Evolutionary conservation across 306 rosid genomes (phyloP), one percentile per base, ranked within the genome.

Genomic region (Geum urbanum): DNA sequence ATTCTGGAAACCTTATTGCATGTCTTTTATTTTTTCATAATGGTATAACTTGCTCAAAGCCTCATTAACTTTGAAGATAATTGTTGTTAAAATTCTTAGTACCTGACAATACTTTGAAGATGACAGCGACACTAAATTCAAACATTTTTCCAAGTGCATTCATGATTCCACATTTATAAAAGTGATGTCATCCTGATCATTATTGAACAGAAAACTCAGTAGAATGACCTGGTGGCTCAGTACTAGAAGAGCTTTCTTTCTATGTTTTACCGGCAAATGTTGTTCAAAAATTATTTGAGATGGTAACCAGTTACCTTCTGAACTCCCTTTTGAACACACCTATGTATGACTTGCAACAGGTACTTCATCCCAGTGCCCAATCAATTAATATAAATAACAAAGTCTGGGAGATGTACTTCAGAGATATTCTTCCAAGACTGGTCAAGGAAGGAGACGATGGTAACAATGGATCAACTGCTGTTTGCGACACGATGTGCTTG

Each of bases 381-480:
- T 74, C 87, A 32, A 89, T 95, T 5, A 95, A 95, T 74, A 89
- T 91, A 80, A 91, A 95, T 65, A 77, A 24, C 19, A 79, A 82
- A 77, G 92, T 95, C 49, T 95, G 99, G 99, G 76, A 80, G 54
- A 56, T 89, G 82, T 95, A 95, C 81, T 95, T 95, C 77, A 84
- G 80, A 63, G 92, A 82, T 80, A 87, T 95, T 32, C 69, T 95
- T 54, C 92, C 95, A 16, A 89, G 83, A 80, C 72, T 91, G 55
- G 97, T 84, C 20, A 82, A 79, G 77, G 84, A 89, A 81, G 99
- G 99, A 72, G 87, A 89, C 77, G 97, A 95, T 73, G 95, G 96
- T 16, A 95, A 95, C 70, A 82, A 69, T 32, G 99, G 99, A 67
- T 87, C 99, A 15, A 80, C 95, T 63, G 87, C 97, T 63, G 88